Base-by-base conservation (phyloP, 1,284 basidiomycete genomes). In the Mycosarcoma mackinlayi region DNA sequence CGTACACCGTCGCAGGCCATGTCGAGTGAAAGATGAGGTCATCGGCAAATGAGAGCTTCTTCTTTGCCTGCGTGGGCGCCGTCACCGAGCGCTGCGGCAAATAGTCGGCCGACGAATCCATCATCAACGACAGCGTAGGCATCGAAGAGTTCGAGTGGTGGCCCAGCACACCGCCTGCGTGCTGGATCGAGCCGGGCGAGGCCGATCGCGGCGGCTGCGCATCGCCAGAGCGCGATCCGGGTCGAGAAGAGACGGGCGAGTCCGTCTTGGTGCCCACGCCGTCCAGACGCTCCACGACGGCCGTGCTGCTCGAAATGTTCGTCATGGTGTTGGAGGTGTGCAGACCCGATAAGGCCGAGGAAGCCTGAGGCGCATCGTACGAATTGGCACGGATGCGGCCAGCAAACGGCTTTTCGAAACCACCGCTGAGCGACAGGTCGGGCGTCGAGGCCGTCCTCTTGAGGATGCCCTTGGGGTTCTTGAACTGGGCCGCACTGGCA, bases 11-110 rank as follows among this genome's bases (percentile, higher is more conserved):
- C 10, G 92, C 85, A 39, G 93, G 89, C 87, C 97, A 98, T 7
- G 95, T 98, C 83, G 94, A 92, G 81, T 98, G 97, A 48, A 97
- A 92, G 30, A 92, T 92, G 78, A 96, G 85, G 81, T 93, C 94
- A 42, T 89, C 91, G 28, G 94, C 94, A 85, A 97, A 98, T 51
- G 90, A 87, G 33, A 97, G 79, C 37, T 80, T 72, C 83, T 92
- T 93, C 77, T 85, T 83, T n/a, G 89, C 87, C 33, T 87, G 84
- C 28, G 89, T 62, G 28, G 89, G 71, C 19, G 78, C 76, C 13
- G 82, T 82, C 25, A 73, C 74, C 37, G 82, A 72, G 35, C 80
- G 66, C 21, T 76, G 66, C 34, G 69, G 39, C 42, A 53, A 5
- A 33, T 69, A 38, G 87, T 45, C 38, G 86, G 86, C 25, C 80